These are phyloP conservation scores for Lasiosphaeriaceae sp. DNA, from an alignment of 495 filamentous ascomycete genomes.

Conservation along the genomic window DNA sequence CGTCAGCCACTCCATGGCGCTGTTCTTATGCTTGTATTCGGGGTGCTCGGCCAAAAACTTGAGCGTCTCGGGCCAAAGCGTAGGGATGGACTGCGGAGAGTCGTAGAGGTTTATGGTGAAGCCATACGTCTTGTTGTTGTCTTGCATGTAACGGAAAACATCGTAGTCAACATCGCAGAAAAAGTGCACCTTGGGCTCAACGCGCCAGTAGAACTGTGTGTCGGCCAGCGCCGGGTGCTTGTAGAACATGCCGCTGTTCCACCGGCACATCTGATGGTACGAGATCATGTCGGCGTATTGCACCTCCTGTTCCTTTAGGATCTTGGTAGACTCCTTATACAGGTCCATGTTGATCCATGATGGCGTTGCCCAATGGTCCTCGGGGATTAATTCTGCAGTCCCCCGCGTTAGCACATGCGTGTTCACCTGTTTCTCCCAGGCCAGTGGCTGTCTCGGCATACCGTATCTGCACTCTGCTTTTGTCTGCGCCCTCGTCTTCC, in stretches of 20 bases:
- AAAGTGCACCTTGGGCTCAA: constrained; percentile 98
- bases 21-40: constrained; percentile 75
- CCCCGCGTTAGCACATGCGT: not conserved
- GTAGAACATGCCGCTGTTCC: constrained; percentile 98
- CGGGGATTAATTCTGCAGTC: constrained; percentile 73
- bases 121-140: constrained; percentile 96
- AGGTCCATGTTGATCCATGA: constrained; percentile 87
- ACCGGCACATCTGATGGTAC: constrained; percentile 99
- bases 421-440: not conserved
- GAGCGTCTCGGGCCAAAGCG: constrained; percentile 90
- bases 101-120: constrained; percentile 99
- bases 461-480: constrained; percentile 83
- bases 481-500: constrained; percentile 67
- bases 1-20: constrained; percentile 81
- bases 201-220: constrained; percentile 95
- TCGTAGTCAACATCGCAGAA: constrained; percentile 99
- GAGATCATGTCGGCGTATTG: constrained; percentile 85
- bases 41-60: constrained; percentile 85
- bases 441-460: constrained; percentile 33
- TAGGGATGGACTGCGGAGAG: constrained; percentile 74
- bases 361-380: constrained; percentile 91
- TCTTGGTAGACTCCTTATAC: constrained; percentile 75
- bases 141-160: constrained; percentile 96
- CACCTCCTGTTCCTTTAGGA: constrained; percentile 77
- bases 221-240: constrained; percentile 83